Conservation (phyloP, 805 yeast genomes). For the Starmerella riodocensis region DNA sequence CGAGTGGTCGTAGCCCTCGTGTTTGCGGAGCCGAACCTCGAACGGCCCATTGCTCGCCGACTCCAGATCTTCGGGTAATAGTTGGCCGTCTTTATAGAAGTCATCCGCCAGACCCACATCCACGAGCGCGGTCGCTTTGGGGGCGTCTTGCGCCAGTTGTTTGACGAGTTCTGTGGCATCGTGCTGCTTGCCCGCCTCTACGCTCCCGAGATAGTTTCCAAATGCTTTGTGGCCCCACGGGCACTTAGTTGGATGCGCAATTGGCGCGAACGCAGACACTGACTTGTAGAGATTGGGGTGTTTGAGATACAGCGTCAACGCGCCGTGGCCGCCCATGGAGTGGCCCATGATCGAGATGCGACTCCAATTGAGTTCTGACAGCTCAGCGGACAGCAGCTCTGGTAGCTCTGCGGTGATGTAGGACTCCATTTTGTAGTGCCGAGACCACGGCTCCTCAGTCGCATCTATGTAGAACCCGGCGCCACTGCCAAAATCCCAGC, state of each 20-base stretch:
- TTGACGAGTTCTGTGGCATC: constrained; percentile 75
- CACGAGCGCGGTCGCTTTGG: constrained; percentile 33
- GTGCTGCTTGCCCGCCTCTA: constrained; percentile 52
- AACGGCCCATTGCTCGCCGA: constrained; percentile 47
- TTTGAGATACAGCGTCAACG: constrained; percentile 53
- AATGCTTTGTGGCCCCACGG: constrained; percentile 89
- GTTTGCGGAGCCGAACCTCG: constrained; percentile 46
- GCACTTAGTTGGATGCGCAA: constrained; percentile 59
- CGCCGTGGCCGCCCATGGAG: constrained; percentile 98
- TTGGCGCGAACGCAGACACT: constrained; percentile 84
- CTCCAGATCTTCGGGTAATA: constrained; percentile 61
- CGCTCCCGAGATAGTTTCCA: constrained; percentile 50
- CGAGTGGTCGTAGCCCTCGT: constrained; percentile 81
- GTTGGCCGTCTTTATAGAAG: constrained; percentile 50
- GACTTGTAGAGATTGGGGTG: constrained; percentile 64
- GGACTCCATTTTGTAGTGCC: constrained; percentile 73
- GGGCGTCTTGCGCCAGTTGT: constrained; percentile 34
- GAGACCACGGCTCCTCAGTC: constrained; percentile 52
- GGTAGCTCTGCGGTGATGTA: constrained; percentile 69
- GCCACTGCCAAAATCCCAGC: constrained; percentile 85
- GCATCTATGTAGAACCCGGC: constrained; percentile 94
- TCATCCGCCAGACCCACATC: constrained; percentile 73
- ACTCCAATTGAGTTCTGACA: constrained; percentile 37
- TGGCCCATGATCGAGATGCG: constrained; percentile 80
- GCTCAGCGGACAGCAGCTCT: constrained; percentile 31